Evolutionary conservation across 805 yeast genomes (phyloP).

Genomic region (Schwanniomyces polymorphus): DNA sequence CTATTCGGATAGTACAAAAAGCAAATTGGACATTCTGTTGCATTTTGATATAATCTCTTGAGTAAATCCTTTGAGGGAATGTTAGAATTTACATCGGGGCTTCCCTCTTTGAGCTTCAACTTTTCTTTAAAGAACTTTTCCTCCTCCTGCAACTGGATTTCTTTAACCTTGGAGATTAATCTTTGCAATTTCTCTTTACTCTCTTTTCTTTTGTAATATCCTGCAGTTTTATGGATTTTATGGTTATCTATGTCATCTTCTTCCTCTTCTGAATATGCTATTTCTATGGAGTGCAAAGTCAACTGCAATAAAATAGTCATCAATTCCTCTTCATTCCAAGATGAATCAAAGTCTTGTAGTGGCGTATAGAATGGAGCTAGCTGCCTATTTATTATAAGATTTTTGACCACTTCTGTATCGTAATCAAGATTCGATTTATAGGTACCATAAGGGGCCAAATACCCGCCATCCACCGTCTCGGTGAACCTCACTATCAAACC

Average conservation of each 20-base stretch:
- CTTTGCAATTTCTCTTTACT: constrained; percentile 45
- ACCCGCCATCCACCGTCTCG: constrained; percentile 93
- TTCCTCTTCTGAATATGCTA: constrained; percentile 50
- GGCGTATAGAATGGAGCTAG: constrained; percentile 93
- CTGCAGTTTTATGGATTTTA: constrained; percentile 51
- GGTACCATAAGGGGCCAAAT: constrained; percentile 85
- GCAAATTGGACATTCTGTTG: constrained; percentile 92
- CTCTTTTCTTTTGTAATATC: constrained; percentile 48
- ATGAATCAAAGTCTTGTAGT: constrained; percentile 70
- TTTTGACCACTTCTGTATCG: constrained; percentile 70
- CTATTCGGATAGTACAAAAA: constrained; percentile 80
- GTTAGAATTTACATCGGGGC: constrained; percentile 16
- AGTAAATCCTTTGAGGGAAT: constrained; percentile 48
- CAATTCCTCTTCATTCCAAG: constrained; percentile 73
- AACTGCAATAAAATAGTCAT: constrained; percentile 46
- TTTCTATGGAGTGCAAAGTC: constrained; percentile 57
- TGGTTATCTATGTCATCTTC: constrained; percentile 65
- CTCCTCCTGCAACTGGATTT: constrained; percentile 35
- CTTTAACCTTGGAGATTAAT: constrained; percentile 29
- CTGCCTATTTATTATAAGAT: constrained; percentile 63
- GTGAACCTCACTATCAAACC: constrained; percentile 58
- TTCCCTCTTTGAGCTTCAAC: constrained; percentile 8
- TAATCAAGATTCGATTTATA: constrained; percentile 78
- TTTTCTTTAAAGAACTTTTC: constrained; percentile 29
- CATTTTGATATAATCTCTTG: constrained; percentile 61